Conservation (phyloP, 306 rosid genomes). For the Vigna unguiculata region DNA sequence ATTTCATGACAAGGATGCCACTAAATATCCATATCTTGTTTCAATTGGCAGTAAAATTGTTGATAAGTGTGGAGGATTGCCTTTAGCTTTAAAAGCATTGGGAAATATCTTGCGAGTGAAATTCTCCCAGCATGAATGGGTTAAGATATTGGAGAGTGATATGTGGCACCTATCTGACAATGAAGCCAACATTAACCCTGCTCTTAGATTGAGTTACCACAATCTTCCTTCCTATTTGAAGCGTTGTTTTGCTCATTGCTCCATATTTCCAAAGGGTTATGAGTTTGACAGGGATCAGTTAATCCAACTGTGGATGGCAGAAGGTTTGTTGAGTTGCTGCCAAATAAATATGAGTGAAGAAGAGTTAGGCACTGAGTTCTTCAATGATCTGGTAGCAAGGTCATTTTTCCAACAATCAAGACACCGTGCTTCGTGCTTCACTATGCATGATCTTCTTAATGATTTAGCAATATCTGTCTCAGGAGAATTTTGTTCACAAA, state of each 20-base stretch:
- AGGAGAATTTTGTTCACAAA: constrained; percentile 25
- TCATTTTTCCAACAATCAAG: constrained; percentile 51
- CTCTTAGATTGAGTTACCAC: constrained; percentile 43
- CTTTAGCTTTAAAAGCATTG: constrained; percentile 52
- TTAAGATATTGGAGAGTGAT: constrained; percentile 37
- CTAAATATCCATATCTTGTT: constrained; percentile 7
- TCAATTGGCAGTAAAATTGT: constrained; percentile 49
- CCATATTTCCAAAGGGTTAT: constrained; percentile 29
- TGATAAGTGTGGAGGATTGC: constrained; percentile 57
- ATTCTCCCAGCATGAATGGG: constrained; percentile 33
- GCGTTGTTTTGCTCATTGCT: constrained; percentile 39
- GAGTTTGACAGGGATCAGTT: not conserved
- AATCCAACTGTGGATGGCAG: constrained; percentile 43
- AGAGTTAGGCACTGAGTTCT: constrained; percentile 47
- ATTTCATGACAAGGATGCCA: constrained; percentile 21
- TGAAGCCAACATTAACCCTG: constrained; percentile 38
- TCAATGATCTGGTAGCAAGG: constrained; percentile 50
- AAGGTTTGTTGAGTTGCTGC: constrained; percentile 30
- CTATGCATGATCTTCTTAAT: constrained; percentile 60
- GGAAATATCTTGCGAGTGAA: constrained; percentile 48
- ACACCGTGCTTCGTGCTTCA: not conserved
- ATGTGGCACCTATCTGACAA: constrained; percentile 35
- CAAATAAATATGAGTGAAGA: constrained; percentile 37
- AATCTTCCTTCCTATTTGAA: constrained; percentile 35
- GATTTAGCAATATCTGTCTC: constrained; percentile 54